phyloP scores from a whole-genome alignment of 352 stramenopile genomes.

The Elongisporangium undulatum region DNA sequence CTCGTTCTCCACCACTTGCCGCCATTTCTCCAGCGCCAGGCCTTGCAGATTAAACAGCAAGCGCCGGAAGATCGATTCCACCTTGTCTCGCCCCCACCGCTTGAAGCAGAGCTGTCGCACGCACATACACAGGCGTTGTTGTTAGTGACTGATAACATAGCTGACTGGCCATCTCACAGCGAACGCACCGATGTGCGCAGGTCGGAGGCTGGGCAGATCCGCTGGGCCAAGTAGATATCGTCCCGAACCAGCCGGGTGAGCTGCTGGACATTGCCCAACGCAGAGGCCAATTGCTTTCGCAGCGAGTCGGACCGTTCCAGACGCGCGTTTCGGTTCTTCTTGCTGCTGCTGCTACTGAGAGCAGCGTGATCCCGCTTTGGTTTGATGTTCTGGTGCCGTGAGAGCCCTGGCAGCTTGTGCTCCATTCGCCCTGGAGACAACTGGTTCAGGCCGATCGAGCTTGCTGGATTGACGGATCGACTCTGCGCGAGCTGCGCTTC shows the following conservation, averaged over 20 bases:
- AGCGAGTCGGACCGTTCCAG: constrained; percentile 20
- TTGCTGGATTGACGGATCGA: neutral
- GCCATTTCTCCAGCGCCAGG: constrained; percentile 61
- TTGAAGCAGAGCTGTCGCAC: constrained; percentile 62
- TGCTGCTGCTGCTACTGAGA: constrained; percentile 8
- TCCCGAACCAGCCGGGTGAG: constrained; percentile 67
- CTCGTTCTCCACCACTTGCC: constrained; percentile 34
- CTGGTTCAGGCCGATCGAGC: constrained; percentile 6
- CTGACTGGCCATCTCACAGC: neutral
- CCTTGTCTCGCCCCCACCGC: constrained; percentile 72
- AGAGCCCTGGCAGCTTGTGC: constrained; percentile 15
- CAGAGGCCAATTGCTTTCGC: constrained; percentile 48
- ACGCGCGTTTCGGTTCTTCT: constrained; percentile 8
- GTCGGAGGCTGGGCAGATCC: constrained; percentile 59
- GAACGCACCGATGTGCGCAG: constrained; percentile 43
- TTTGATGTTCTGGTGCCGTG: constrained; percentile 7
- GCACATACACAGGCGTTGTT: neutral
- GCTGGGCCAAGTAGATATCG: constrained; percentile 64
- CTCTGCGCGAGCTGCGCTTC: constrained; percentile 36
- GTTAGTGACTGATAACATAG: constrained; percentile 1
- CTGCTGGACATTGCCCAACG: constrained; percentile 59
- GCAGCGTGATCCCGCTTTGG: constrained; percentile 7
- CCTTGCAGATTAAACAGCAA: constrained; percentile 65
- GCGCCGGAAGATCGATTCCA: constrained; percentile 68
- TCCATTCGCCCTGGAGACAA: constrained; percentile 1